Conservation (phyloP, 352 stramenopile species). For the Phytophthora podocarpi region DNA sequence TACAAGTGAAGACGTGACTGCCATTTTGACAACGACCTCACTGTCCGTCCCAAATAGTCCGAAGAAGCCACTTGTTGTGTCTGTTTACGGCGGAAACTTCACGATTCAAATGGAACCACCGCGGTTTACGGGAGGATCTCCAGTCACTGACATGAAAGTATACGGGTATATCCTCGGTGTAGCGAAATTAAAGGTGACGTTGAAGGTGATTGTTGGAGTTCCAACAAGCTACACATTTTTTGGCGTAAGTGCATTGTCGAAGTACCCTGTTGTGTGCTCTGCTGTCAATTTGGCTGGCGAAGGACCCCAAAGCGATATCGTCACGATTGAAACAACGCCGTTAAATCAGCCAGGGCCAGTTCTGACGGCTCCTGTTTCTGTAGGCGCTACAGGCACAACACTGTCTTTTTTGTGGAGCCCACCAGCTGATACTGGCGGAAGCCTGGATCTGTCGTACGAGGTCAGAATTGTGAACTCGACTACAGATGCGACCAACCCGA, state of each 20-base stretch:
- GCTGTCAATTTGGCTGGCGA: slow-evolving; percentile 49
- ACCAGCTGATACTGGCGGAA: slow-evolving; percentile 55
- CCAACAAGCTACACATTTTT: slow-evolving; percentile 33
- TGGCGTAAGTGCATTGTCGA: slow-evolving; percentile 31
- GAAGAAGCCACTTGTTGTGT: slow-evolving; percentile 28
- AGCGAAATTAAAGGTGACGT: slow-evolving; percentile 21
- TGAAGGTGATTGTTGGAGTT: slow-evolving; percentile 9
- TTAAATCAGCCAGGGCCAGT: slow-evolving; percentile 46
- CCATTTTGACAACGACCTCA: slow-evolving; percentile 30
- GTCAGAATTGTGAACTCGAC: slow-evolving; percentile 23
- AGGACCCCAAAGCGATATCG: slow-evolving; percentile 25
- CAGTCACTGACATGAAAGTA: slow-evolving; percentile 45
- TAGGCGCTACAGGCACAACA: slow-evolving; percentile 38
- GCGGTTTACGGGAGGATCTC: slow-evolving; percentile 46
- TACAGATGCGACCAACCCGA: slow-evolving; percentile 9
- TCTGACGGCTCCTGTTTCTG: slow-evolving; percentile 24
- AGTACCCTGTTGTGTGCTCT: slow-evolving; percentile 46
- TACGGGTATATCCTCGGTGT: slow-evolving; percentile 40
- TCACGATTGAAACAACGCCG: slow-evolving; percentile 36
- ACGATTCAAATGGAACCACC: slow-evolving; percentile 48
- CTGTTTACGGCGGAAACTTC: slow-evolving; percentile 66
- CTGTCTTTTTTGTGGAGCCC: slow-evolving; percentile 41
- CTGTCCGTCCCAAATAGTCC: slow-evolving; percentile 31
- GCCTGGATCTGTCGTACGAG: slow-evolving; percentile 36
- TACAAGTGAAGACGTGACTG: slow-evolving; percentile 23